Evolutionary conservation across 2,329 filamentous ascomycete genomes (phyloP).

Genomic region (Colletotrichum viniferum): DNA sequence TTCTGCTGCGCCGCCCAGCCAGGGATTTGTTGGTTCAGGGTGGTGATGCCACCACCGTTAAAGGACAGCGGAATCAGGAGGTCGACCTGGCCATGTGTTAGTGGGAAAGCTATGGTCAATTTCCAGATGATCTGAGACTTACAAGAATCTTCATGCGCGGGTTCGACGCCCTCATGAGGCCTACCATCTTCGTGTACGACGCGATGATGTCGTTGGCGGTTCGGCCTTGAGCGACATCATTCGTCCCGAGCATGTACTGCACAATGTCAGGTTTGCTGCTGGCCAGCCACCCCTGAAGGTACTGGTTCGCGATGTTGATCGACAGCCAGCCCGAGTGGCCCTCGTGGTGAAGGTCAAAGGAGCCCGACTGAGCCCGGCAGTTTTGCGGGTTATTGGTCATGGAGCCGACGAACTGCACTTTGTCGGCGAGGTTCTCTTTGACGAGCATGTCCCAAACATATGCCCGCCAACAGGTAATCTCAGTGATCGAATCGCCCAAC

Average conservation of each 20-base stretch:
- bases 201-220: constrained; percentile 37
- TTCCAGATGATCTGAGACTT: background rate
- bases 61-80: constrained; percentile 41
- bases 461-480: constrained; percentile 49
- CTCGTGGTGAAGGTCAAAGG: constrained; percentile 45
- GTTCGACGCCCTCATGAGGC: constrained; percentile 39
- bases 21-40: constrained; percentile 41
- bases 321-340: constrained; percentile 48
- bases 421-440: constrained; percentile 34
- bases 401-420: constrained; percentile 46
- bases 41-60: constrained; percentile 29
- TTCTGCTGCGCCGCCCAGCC: constrained; percentile 39
- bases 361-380: constrained; percentile 34
- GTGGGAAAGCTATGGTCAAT: accelerated
- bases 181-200: constrained; percentile 44
- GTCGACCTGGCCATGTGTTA: constrained; percentile 33
- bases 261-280: constrained; percentile 44
- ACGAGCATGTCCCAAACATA: constrained; percentile 44
- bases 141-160: constrained; percentile 45
- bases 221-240: constrained; percentile 40
- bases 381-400: constrained; percentile 40
- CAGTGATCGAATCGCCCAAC: constrained; percentile 49
- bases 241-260: constrained; percentile 51
- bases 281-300: constrained; percentile 42
- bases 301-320: constrained; percentile 46